Conservation (phyloP, 2,329 filamentous ascomycete genomes). For the Salinomyces thailandicus region DNA sequence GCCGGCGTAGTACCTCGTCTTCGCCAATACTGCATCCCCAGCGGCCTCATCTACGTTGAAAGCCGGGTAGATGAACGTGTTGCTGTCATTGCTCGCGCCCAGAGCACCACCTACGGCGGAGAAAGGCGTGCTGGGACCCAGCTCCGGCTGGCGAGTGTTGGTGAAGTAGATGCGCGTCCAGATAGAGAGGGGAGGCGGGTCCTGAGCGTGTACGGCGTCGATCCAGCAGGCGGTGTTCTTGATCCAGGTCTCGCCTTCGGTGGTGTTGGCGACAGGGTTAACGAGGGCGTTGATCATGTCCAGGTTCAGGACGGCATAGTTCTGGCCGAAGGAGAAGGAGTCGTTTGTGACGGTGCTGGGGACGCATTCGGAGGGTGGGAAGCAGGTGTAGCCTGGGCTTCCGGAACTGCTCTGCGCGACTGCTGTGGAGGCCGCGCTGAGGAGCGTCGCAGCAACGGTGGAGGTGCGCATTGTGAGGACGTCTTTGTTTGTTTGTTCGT, state of each 20-base stretch:
- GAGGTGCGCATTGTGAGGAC: slow-evolving; percentile 3
- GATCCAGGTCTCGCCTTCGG: slow-evolving; percentile 27
- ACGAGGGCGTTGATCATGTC: slow-evolving; percentile 33
- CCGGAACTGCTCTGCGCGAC: not conserved
- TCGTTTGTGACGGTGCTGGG: slow-evolving; percentile 13
- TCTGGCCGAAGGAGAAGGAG: slow-evolving; percentile 24
- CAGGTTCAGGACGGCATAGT: slow-evolving; percentile 36
- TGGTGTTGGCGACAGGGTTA: slow-evolving; percentile 23
- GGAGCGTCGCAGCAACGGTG: not conserved
- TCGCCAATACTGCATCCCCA: slow-evolving; percentile 30
- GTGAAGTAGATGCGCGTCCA: slow-evolving; percentile 32
- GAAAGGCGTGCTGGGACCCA: slow-evolving; percentile 29
- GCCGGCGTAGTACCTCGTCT: slow-evolving; percentile 35
- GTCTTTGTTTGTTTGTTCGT: not conserved
- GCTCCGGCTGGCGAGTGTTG: slow-evolving; percentile 26
- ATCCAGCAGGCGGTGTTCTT: slow-evolving; percentile 29
- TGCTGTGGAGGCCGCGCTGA: slow-evolving; percentile 1
- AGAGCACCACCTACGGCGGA: slow-evolving; percentile 22
- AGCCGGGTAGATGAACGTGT: slow-evolving; percentile 24
- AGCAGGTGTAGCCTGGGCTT: slow-evolving; percentile 14
- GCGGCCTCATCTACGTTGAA: slow-evolving; percentile 25
- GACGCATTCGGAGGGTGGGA: slow-evolving; percentile 12
- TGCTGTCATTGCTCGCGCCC: slow-evolving; percentile 19
- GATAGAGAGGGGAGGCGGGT: slow-evolving; percentile 28
- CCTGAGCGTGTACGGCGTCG: slow-evolving; percentile 29